Evolutionary conservation across 2,329 filamentous ascomycete genomes (phyloP).

Genomic region (Blastomyces percursus): DNA sequence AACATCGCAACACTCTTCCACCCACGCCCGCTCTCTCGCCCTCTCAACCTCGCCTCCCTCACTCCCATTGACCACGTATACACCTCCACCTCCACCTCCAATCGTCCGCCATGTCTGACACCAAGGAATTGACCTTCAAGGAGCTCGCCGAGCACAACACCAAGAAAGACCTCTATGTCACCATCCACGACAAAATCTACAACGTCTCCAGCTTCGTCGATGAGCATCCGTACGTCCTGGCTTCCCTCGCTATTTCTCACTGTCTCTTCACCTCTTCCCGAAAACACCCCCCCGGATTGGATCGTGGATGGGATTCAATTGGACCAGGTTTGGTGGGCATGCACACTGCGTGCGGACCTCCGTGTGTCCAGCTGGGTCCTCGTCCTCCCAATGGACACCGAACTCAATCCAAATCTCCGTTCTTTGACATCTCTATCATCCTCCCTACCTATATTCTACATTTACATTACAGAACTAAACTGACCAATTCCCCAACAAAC

Average conservation of each 20-base stretch:
- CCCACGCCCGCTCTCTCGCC: not conserved
- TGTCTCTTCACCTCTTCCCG: not conserved
- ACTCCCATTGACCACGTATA: not conserved
- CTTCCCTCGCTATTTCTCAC: not conserved
- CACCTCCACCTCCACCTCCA: too few relatives aligned
- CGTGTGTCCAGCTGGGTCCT: not conserved
- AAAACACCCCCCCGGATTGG: not conserved
- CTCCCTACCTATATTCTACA: too few relatives aligned
- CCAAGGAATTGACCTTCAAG: conserved; percentile 59
- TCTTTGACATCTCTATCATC: too few relatives aligned
- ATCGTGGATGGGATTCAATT: too few relatives aligned
- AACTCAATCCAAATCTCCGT: too few relatives aligned
- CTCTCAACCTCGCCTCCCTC: not conserved
- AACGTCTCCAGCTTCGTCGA: conserved; percentile 80
- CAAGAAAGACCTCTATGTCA: conserved; percentile 85
- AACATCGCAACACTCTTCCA: not conserved
- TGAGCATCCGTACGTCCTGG: conserved; percentile 70
- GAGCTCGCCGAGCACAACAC: conserved; percentile 76
- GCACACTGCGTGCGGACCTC: too few relatives aligned
- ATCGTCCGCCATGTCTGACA: conserved; percentile 39
- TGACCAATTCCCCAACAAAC: not conserved
- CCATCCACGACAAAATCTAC: conserved; percentile 97
- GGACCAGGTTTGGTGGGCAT: too few relatives aligned
- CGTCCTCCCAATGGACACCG: not conserved
- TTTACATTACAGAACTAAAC: not conserved